phyloP scores from a whole-genome alignment of 768 basidiomycete genomes.

The Mrakia hoshinonis region DNA sequence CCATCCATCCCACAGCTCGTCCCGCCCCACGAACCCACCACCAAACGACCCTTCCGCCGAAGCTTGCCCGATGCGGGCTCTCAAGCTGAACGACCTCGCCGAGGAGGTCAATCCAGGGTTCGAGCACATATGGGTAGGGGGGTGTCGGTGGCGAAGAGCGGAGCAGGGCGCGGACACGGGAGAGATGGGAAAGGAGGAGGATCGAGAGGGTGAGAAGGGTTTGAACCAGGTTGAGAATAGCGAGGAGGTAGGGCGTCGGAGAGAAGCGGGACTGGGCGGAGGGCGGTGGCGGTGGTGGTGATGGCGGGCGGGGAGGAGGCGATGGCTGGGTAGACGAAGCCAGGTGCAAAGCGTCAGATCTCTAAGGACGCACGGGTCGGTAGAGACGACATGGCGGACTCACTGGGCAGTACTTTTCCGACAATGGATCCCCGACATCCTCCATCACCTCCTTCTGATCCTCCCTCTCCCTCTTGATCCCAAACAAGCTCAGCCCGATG shows the following conservation, averaged over 20 bases:
- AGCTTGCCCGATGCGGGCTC: background rate
- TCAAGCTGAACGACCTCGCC: background rate
- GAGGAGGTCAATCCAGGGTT: slow-evolving; percentile 3
- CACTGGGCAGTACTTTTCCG: background rate
- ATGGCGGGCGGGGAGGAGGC: background rate
- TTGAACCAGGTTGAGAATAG: slow-evolving; percentile 17
- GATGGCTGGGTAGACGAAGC: background rate
- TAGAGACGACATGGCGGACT: background rate
- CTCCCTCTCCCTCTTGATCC: background rate
- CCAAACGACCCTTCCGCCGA: background rate
- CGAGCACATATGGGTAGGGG: background rate
- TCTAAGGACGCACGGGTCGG: background rate
- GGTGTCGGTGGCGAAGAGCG: background rate
- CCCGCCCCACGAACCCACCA: slow-evolving; percentile 2
- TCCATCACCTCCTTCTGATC: background rate
- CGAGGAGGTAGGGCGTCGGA: slow-evolving; percentile 1
- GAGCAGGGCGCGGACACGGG: background rate
- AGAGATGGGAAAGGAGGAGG: background rate
- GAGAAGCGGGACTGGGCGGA: background rate
- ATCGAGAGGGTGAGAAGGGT: background rate
- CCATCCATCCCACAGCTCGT: background rate
- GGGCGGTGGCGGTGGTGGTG: background rate
- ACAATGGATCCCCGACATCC: background rate
- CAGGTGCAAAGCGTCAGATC: background rate
- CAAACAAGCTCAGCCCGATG: slow-evolving; percentile 3